phyloP scores from a whole-genome alignment of 2,329 filamentous ascomycete species.

The Albifimbria verrucaria region DNA sequence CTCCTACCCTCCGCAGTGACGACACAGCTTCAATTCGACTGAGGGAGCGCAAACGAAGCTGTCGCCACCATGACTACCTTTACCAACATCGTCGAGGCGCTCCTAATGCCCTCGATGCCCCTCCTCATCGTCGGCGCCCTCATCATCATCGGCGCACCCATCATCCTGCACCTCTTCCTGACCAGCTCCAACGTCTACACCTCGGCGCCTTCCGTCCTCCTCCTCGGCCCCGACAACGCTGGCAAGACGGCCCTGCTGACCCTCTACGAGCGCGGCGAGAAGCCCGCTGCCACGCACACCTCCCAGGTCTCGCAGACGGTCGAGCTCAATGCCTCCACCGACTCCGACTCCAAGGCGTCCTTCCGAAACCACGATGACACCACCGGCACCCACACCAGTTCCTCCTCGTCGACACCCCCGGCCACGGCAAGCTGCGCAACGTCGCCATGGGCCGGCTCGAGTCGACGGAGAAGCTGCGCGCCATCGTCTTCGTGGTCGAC shows the following conservation, averaged over 20 bases:
- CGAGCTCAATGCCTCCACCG: constrained; percentile 53
- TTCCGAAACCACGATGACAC: constrained; percentile 55
- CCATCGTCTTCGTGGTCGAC: constrained; percentile 86
- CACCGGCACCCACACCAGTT: constrained; percentile 61
- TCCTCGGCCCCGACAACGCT: constrained; percentile 74
- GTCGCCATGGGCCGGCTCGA: constrained; percentile 55
- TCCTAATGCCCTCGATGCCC: constrained; percentile 57
- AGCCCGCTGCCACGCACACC: constrained; percentile 49
- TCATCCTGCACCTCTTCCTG: constrained; percentile 74
- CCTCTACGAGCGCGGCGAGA: constrained; percentile 58
- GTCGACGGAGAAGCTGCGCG: constrained; percentile 53
- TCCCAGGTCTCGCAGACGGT: constrained; percentile 47
- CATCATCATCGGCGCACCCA: constrained; percentile 68
- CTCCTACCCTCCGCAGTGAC: background rate
- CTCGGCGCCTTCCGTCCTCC: constrained; percentile 70
- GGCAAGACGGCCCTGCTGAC: constrained; percentile 91
- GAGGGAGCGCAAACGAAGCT: constrained; percentile 8
- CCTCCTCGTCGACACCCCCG: constrained; percentile 82
- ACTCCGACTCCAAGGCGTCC: constrained; percentile 37
- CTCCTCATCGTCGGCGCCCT: constrained; percentile 66
- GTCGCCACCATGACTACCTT: constrained; percentile 33
- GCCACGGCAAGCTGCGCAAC: constrained; percentile 88
- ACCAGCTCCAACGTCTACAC: constrained; percentile 64
- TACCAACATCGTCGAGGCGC: constrained; percentile 42
- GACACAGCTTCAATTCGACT: background rate